phyloP scores from a whole-genome alignment of 371 early-diverging fungal species.

The Nosema muscidifuracis region DNA sequence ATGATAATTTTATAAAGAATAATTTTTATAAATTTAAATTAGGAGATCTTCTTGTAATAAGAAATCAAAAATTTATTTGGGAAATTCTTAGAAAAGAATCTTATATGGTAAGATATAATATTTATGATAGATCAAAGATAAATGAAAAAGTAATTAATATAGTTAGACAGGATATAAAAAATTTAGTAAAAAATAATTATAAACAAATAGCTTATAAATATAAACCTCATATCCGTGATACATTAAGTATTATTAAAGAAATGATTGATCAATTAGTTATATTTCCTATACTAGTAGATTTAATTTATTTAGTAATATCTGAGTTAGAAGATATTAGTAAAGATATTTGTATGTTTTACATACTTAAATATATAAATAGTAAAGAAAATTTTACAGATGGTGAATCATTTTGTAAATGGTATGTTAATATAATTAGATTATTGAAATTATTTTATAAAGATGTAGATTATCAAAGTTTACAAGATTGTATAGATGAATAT shows the following conservation, averaged over 20 bases:
- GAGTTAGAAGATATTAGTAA: background rate
- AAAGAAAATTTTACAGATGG: background rate
- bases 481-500: background rate
- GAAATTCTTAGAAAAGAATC: background rate
- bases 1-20: slow-evolving; percentile 4
- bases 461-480: background rate
- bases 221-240: background rate
- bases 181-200: slow-evolving; percentile 4
- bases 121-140: background rate
- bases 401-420: background rate
- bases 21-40: background rate
- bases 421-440: background rate
- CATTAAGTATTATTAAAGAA: slow-evolving; percentile 2
- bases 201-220: background rate
- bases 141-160: background rate
- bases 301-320: background rate
- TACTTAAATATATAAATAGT: background rate
- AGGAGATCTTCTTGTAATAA: background rate
- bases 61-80: background rate
- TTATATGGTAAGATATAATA: background rate
- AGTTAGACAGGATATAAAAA: background rate
- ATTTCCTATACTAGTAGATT: background rate
- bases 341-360: slow-evolving; percentile 17
- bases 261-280: background rate
- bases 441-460: background rate